A percentile compares a stretch with the other conserved stretches of the same genome.
Evolutionary conservation across 208 protist species (phyloP).

Genomic region (Endotrypanum monterogeii): DNA sequence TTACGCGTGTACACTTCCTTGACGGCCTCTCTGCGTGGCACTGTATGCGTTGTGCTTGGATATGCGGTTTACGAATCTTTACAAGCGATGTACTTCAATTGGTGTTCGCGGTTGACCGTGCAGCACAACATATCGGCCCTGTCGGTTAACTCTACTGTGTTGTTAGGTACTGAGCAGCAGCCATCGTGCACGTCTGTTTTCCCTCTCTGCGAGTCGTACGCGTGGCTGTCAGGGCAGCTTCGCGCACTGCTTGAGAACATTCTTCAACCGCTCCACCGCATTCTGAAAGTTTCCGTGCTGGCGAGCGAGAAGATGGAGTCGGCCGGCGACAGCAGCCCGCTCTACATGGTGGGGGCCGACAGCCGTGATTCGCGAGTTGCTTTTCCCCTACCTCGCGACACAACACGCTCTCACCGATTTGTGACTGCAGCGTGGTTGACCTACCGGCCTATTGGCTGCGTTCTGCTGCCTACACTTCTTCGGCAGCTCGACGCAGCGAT

Average conservation of each 20-base stretch:
- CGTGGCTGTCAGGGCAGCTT: slow-evolving; percentile 21
- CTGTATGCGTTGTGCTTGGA: slow-evolving; percentile 17
- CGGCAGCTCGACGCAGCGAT: background rate
- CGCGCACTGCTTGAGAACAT: slow-evolving; percentile 10
- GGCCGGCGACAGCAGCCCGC: background rate
- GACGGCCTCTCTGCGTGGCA: slow-evolving; percentile 15
- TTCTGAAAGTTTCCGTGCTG: slow-evolving; percentile 5
- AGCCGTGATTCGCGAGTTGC: background rate
- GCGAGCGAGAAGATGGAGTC: background rate
- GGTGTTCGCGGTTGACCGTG: background rate
- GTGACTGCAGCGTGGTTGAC: slow-evolving; percentile 19
- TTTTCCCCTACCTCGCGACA: background rate
- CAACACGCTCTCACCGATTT: background rate
- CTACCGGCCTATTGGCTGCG: slow-evolving; percentile 15
- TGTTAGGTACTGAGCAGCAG: background rate
- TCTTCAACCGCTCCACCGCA: slow-evolving; percentile 22
- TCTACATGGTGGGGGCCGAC: background rate
- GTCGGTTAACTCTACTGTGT: background rate
- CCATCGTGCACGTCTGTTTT: background rate
- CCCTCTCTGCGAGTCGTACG: slow-evolving; percentile 1
- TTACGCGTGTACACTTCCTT: slow-evolving; percentile 16
- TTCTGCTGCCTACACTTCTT: slow-evolving; percentile 19
- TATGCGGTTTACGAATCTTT: slow-evolving; percentile 21
- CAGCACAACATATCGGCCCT: background rate
- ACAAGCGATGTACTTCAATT: background rate